These are phyloP conservation scores for Incumbomyces delicatus DNA, from an alignment of 2,329 filamentous ascomycete species.

Conservation along the genomic window DNA sequence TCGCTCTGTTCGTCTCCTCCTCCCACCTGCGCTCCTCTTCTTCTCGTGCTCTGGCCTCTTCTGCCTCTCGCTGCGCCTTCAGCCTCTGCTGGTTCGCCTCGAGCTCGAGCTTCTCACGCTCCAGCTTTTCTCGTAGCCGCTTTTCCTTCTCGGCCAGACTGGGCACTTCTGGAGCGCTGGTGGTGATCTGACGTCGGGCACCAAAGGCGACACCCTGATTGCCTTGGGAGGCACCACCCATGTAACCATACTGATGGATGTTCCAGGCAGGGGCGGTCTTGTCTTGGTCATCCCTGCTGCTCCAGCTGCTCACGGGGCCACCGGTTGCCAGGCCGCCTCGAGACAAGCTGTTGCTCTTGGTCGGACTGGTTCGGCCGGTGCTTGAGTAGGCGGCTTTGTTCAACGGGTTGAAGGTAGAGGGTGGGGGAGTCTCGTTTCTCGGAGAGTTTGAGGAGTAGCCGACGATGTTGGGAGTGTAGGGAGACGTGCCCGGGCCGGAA, in stretches of 20 bases:
- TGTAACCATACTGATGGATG: slow-evolving; percentile 95
- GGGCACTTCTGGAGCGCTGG: slow-evolving; percentile 66
- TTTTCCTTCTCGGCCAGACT: slow-evolving; percentile 78
- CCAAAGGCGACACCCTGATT: slow-evolving; percentile 92
- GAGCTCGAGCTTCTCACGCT: slow-evolving; percentile 45
- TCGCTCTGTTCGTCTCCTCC: slow-evolving; percentile 34
- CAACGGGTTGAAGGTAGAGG: slow-evolving; percentile 35
- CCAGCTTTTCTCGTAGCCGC: slow-evolving; percentile 45
- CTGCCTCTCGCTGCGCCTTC: slow-evolving; percentile 41
- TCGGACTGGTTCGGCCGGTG: slow-evolving; percentile 47
- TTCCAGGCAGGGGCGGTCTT: slow-evolving; percentile 89
- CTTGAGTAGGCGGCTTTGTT: slow-evolving; percentile 33
- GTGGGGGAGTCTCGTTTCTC: slow-evolving; percentile 12
- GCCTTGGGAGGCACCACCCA: slow-evolving; percentile 92
- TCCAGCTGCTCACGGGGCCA: slow-evolving; percentile 71
- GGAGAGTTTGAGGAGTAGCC: slow-evolving; percentile 35
- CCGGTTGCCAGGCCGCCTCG: slow-evolving; percentile 31
- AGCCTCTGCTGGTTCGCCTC: slow-evolving; percentile 45
- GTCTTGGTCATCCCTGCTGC: slow-evolving; percentile 69
- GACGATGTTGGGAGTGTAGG: slow-evolving; percentile 22
- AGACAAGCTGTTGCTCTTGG: slow-evolving; percentile 30
- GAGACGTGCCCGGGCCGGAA: slow-evolving; percentile 32
- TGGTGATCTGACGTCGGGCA: slow-evolving; percentile 84
- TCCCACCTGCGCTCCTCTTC: slow-evolving; percentile 40
- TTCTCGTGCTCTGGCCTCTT: slow-evolving; percentile 35